Conservation (phyloP, 2,329 filamentous ascomycete genomes). For the Penicillium capsulatum region DNA sequence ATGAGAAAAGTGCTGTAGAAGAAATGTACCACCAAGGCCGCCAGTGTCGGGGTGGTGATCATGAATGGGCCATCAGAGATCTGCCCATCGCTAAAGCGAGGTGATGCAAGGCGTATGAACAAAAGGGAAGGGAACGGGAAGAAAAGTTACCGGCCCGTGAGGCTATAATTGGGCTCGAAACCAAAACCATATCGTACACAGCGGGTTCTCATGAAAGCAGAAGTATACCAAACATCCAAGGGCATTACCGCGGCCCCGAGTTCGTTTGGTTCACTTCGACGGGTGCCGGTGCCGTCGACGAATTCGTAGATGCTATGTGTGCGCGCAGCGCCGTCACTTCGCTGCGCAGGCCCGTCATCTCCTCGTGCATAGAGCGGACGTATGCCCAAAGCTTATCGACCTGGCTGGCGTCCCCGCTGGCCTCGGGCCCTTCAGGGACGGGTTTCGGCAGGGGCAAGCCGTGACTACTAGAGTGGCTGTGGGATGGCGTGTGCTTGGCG, state of each 20-base stretch:
- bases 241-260: conserved; percentile 12
- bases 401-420: conserved; percentile 25
- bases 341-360: conserved; percentile 38
- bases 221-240: background rate
- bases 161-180: too few species aligned
- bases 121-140: conserved; percentile 4
- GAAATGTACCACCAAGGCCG: conserved; percentile 14
- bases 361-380: conserved; percentile 42
- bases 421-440: conserved; percentile 24
- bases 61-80: conserved; percentile 17
- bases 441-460: conserved; percentile 27
- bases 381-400: conserved; percentile 42
- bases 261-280: conserved; percentile 18
- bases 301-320: conserved; percentile 35
- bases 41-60: conserved; percentile 16
- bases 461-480: conserved; percentile 36
- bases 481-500: conserved; percentile 34
- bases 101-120: conserved; percentile 16
- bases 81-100: conserved; percentile 2
- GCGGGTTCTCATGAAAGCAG: conserved; percentile 1
- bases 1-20: conserved; percentile 5
- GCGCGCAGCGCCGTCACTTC: conserved; percentile 41
- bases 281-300: conserved; percentile 15
- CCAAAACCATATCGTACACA: conserved; percentile 23
- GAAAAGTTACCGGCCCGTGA: too few species aligned